These are phyloP conservation scores for Dorcoceras hygrometricum DNA, from an alignment of 257 asterid genomes.

Conservation along the genomic window DNA sequence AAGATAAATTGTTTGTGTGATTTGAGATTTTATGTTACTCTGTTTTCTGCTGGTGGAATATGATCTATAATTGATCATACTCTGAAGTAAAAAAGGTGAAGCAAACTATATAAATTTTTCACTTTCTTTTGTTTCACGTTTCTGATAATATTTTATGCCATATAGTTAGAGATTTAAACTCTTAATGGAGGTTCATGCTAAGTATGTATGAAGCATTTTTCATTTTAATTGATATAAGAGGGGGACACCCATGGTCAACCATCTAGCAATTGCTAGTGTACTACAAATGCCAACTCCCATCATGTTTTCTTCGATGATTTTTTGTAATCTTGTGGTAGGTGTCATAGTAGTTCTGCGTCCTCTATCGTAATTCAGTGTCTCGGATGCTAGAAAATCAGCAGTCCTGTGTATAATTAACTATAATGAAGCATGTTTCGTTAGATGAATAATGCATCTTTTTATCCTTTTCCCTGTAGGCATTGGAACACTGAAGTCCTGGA, in stretches of 20 bases:
- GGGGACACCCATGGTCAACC: too few species aligned
- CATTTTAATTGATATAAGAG: too few species aligned
- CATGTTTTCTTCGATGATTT: too few species aligned
- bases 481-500: not conserved
- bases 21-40: slow-evolving; percentile 1
- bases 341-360: too few species aligned
- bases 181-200: not conserved
- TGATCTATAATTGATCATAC: not conserved
- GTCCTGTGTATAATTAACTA: too few species aligned
- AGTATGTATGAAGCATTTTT: too few species aligned
- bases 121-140: not conserved
- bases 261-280: too few species aligned
- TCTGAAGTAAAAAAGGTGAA: not conserved
- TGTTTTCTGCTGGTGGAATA: slow-evolving; percentile 1
- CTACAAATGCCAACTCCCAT: too few species aligned
- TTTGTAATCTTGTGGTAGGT: too few species aligned
- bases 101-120: not conserved
- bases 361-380: too few species aligned
- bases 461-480: not conserved
- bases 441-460: not conserved
- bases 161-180: not conserved
- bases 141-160: not conserved
- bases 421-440: not conserved
- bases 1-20: not conserved
- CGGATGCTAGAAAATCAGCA: too few species aligned